A percentile compares a stretch with the other conserved stretches of the same genome.
Conservation (phyloP, 164 flowering plant species). For the Berberis vulgaris region DNA sequence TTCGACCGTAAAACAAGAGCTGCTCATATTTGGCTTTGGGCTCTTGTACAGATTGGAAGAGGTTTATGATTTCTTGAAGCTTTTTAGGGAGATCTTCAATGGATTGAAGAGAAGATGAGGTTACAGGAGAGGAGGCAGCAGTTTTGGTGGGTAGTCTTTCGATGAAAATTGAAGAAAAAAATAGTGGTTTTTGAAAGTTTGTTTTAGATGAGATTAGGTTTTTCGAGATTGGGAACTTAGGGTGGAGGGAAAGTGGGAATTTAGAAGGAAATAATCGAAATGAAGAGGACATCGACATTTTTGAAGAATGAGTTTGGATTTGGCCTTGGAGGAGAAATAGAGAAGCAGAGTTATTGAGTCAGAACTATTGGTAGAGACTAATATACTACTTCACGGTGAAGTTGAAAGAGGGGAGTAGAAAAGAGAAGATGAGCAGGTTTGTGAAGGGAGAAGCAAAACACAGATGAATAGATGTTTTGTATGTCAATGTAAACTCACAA, state of each 20-base stretch:
- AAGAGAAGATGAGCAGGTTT: too few species aligned
- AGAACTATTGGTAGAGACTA: too few species aligned
- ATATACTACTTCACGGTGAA: too few species aligned
- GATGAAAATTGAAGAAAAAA: conserved; percentile 29
- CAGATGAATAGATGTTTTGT: too few species aligned
- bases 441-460: too few species aligned
- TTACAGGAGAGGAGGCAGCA: conserved; percentile 4
- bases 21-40: conserved; percentile 86
- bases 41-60: conserved; percentile 75
- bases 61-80: conserved; percentile 70
- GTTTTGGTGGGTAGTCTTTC: conserved; percentile 37
- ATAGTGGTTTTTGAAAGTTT: conserved; percentile 13
- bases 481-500: too few species aligned
- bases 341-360: background rate
- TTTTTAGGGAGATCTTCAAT: conserved; percentile 66
- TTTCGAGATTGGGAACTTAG: background rate
- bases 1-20: conserved; percentile 61
- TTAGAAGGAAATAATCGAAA: conserved; percentile 27
- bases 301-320: background rate
- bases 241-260: conserved; percentile 18
- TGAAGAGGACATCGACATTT: conserved; percentile 29
- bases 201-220: background rate
- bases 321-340: background rate
- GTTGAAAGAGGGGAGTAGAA: too few species aligned
- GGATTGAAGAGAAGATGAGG: conserved; percentile 34